These are phyloP conservation scores for Beauveria asiatica DNA, from an alignment of 2,329 filamentous ascomycete species.

Conservation along the genomic window DNA sequence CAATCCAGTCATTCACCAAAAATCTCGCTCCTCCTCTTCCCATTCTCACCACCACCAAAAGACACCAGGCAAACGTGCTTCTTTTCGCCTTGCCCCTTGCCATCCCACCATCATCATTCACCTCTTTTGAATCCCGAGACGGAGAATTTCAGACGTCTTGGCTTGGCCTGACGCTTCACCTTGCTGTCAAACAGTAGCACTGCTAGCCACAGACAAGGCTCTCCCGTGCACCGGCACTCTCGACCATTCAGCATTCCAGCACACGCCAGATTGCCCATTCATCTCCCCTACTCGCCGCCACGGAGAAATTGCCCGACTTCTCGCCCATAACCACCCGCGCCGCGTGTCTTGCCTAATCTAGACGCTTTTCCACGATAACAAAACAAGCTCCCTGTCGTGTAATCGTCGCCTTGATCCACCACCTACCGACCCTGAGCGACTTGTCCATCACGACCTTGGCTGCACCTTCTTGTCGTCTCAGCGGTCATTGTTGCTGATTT, in stretches of 20 bases:
- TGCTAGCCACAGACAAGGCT: neutral
- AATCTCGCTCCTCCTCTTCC: neutral
- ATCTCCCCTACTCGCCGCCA: neutral
- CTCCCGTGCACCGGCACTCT: neutral
- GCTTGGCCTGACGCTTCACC: neutral
- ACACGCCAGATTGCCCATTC: neutral
- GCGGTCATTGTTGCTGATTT: neutral
- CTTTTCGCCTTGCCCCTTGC: neutral
- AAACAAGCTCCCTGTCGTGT: neutral
- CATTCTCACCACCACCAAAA: neutral
- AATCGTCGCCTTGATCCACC: neutral
- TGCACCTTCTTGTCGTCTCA: neutral
- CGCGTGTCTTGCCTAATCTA: slow-evolving; percentile 6
- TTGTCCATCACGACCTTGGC: neutral
- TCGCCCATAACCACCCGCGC: neutral
- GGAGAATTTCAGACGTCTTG: neutral
- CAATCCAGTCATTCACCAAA: neutral
- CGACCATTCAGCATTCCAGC: slow-evolving; percentile 14
- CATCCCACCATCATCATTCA: neutral
- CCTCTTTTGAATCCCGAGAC: neutral
- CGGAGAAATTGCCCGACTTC: neutral
- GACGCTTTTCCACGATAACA: slow-evolving; percentile 1
- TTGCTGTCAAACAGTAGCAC: neutral
- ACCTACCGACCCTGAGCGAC: neutral
- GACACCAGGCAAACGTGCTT: neutral